A percentile compares a stretch with the other conserved stretches of the same genome.
phyloP scores from a whole-genome alignment of 176 grass and related monocot species.

The Leersia perrieri region DNA sequence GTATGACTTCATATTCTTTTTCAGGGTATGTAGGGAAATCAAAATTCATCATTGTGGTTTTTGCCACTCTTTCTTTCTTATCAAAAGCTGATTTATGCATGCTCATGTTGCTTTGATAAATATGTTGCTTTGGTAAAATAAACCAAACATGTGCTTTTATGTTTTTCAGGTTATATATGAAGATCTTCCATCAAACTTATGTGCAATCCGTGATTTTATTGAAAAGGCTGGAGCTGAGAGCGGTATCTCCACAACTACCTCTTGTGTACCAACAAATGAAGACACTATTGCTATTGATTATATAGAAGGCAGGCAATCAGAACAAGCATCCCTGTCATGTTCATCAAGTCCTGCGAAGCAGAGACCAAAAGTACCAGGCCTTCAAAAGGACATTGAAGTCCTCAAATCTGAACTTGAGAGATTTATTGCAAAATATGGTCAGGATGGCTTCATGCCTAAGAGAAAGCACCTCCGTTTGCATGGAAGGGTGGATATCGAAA shows the following conservation, averaged over 20 bases:
- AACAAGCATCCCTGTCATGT: conserved; percentile 37
- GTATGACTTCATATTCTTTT: neutral
- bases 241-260: conserved; percentile 20
- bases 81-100: neutral
- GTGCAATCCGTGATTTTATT: conserved; percentile 90
- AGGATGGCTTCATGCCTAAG: conserved; percentile 93
- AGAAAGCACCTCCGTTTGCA: conserved; percentile 85
- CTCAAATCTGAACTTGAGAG: conserved; percentile 67
- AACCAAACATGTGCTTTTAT: neutral
- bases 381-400: conserved; percentile 79
- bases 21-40: neutral
- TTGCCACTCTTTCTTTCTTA: neutral
- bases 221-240: conserved; percentile 53
- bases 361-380: conserved; percentile 74
- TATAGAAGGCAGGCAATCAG: conserved; percentile 26
- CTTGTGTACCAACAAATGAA: neutral
- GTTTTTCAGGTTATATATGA: conserved; percentile 88
- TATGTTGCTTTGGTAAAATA: neutral
- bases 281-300: conserved; percentile 28
- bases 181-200: conserved; percentile 95
- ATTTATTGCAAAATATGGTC: conserved; percentile 75
- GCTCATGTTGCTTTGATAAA: conserved; percentile 14
- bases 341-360: conserved; percentile 39
- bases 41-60: neutral
- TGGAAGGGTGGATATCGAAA: conserved; percentile 94